Base-by-base conservation (phyloP, 1,284 basidiomycete genomes). In the Cutaneotrichosporon cutaneum region DNA sequence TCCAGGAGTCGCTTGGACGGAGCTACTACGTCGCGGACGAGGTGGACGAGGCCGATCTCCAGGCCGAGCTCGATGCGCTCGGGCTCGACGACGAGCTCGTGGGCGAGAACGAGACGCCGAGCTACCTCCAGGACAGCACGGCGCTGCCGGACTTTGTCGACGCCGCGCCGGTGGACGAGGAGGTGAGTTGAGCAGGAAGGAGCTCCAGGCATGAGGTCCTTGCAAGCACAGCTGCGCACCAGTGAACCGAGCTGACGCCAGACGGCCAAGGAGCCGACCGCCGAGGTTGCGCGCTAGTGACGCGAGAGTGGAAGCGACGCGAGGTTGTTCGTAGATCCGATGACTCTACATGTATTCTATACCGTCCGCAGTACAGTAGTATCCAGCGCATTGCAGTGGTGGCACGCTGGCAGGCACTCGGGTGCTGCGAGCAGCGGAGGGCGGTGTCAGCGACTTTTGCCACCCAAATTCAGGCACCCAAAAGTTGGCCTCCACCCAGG, bases 11-110 rank as follows among this genome's bases (percentile, higher is more conserved):
- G 39, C 82, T 99, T 44, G 92, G 90, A 11, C 84, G 95, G 65
- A 95, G 92, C 35, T 99, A 99, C 77, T 92, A 90, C 30, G 92
- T 99, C 0, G 95, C 95, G 16, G 96, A 99, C 70, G 96, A 99
- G 77, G 84, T 99, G 51, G 96, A 99, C 81, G 95, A 99, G 78
- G 92, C 90, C 14, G 96, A 99, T 77, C 83, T 99, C 5, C 89
- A 97, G 84, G 96, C 96, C 56, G 93, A 96, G 81, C 83, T 96
- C 21, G 93, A 95, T 67, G 93, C 93, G 2, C 82, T 96, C 33
- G 87, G 87, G 22, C 69, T 78, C 44, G 80, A 94, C 54, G 94
- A 96, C 69, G 80, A 82, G 3, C 77, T 76, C 2, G 75, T 82
- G 26, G 89, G 86, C 59, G 93, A 94, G 69, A 91, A 93, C 60